Conservation (phyloP, 1,139 yeast species). For the Candida labiduridarum region DNA sequence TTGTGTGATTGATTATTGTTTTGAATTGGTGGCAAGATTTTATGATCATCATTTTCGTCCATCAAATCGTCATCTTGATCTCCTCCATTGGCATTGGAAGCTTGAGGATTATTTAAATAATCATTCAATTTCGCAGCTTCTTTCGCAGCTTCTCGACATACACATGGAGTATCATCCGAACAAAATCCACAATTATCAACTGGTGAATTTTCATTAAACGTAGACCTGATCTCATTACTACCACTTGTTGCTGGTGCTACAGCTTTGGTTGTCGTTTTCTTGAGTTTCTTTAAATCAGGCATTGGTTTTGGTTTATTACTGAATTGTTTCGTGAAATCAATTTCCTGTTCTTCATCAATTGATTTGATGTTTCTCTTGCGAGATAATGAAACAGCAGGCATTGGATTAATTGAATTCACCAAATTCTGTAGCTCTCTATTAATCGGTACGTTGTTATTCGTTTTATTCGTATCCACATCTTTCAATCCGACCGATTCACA, state of each 20-base stretch:
- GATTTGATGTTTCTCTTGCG: slow-evolving; percentile 25
- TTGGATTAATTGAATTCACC: slow-evolving; percentile 50
- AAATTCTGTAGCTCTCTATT: slow-evolving; percentile 30
- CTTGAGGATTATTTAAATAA: slow-evolving; percentile 23
- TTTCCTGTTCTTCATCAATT: slow-evolving; percentile 32
- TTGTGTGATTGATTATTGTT: slow-evolving; percentile 21
- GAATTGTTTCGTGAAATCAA: slow-evolving; percentile 58
- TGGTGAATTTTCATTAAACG: slow-evolving; percentile 51
- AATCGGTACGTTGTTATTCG: background rate
- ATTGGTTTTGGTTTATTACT: slow-evolving; percentile 31
- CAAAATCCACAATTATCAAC: slow-evolving; percentile 91
- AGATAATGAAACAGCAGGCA: slow-evolving; percentile 62
- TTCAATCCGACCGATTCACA: slow-evolving; percentile 69
- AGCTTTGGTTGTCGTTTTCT: slow-evolving; percentile 8
- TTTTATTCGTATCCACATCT: slow-evolving; percentile 14
- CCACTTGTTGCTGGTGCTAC: background rate
- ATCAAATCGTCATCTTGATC: slow-evolving; percentile 14
- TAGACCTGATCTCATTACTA: background rate
- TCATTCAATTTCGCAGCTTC: slow-evolving; percentile 49
- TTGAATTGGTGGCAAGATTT: slow-evolving; percentile 41
- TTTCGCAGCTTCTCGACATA: slow-evolving; percentile 81
- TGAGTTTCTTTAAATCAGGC: slow-evolving; percentile 41
- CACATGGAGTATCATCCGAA: slow-evolving; percentile 88
- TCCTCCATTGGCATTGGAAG: slow-evolving; percentile 7
- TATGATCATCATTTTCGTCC: slow-evolving; percentile 23